These are phyloP conservation scores for Thalassiosira sp. DNA, from an alignment of 352 stramenopile species.

Conservation along the genomic window DNA sequence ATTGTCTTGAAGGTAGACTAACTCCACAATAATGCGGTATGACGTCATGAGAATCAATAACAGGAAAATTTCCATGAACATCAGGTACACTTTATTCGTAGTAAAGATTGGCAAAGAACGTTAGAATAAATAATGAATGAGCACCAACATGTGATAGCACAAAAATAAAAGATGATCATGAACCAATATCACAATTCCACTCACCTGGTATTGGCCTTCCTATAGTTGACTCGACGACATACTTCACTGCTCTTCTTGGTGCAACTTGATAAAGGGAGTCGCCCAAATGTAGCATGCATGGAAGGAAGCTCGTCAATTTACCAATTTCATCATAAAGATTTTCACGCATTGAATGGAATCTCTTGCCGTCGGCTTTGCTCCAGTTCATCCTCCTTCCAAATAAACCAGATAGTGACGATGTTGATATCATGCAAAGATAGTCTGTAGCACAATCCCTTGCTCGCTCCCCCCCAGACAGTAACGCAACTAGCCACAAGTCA, in stretches of 20 bases:
- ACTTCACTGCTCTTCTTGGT: slow-evolving; percentile 28
- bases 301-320: slow-evolving; percentile 17
- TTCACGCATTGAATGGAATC: slow-evolving; percentile 18
- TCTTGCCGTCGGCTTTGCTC: slow-evolving; percentile 14
- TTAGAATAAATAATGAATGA: too few relatives aligned
- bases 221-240: slow-evolving; percentile 25
- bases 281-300: slow-evolving; percentile 24
- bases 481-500: slow-evolving; percentile 18
- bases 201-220: slow-evolving; percentile 15
- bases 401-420: slow-evolving; percentile 19
- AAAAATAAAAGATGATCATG: too few relatives aligned
- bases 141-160: too few relatives aligned
- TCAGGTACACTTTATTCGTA: slow-evolving; percentile 37
- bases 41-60: slow-evolving; percentile 22
- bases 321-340: slow-evolving; percentile 26
- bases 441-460: slow-evolving; percentile 17
- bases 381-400: slow-evolving; percentile 15
- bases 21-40: slow-evolving; percentile 35
- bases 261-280: slow-evolving; percentile 29
- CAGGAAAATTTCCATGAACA: slow-evolving; percentile 27
- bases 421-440: slow-evolving; percentile 33
- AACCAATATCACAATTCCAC: too few relatives aligned
- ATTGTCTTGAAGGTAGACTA: slow-evolving; percentile 19
- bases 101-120: too few relatives aligned
- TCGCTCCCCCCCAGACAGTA: slow-evolving; percentile 20